Base-by-base conservation (phyloP, 345 rosid genomes). In the Moricandia arvensis region DNA sequence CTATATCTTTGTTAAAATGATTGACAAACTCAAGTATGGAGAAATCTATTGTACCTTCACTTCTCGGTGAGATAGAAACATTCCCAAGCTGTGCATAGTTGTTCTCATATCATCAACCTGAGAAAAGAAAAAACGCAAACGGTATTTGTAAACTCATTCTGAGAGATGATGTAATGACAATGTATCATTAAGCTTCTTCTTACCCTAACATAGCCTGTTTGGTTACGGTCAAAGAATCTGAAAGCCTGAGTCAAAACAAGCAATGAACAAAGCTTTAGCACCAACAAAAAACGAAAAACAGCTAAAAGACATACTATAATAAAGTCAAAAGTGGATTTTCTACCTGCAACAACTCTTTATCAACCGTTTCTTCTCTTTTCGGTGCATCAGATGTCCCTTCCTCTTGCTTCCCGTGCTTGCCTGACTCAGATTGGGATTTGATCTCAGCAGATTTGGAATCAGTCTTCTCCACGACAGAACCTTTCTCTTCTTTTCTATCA, bases 21-120 rank as follows among this genome's bases (percentile, higher is more conserved):
- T 29, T 17, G 17, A 59, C 26, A 49, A 49, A 68, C n/a, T n/a
- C n/a, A n/a, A n/a, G n/a, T n/a, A n/a, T 51, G 16, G 9, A 12
- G 37, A 73, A n/a, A 62, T 54, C 10, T 7, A 2, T 27, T n/a
- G 74, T 74, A 89, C 99, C 93, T 96, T 96, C 45, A 96, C 97
- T 71, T 89, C 96, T 47, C 90, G 79, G 82, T 96, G 91, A 6
- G 97, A 88, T 7, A 96, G 81, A 74, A 80, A 89, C 70, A 85
- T 91, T 73, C 99, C 98, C 82, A 96, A 79, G 85, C 73, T 88
- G 86, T 96, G 99, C 64, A 96, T 79, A 51, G 92, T 88, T 75
- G 88, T 71, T 78, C 98, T 91, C 93, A 89, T 76, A 82, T 96
- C 98, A 85, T 93, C 98, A 70, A 96, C 98, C 97, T 96, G 88